phyloP scores from a whole-genome alignment of 306 rosid genomes.

The Lathyrus oleraceus region DNA sequence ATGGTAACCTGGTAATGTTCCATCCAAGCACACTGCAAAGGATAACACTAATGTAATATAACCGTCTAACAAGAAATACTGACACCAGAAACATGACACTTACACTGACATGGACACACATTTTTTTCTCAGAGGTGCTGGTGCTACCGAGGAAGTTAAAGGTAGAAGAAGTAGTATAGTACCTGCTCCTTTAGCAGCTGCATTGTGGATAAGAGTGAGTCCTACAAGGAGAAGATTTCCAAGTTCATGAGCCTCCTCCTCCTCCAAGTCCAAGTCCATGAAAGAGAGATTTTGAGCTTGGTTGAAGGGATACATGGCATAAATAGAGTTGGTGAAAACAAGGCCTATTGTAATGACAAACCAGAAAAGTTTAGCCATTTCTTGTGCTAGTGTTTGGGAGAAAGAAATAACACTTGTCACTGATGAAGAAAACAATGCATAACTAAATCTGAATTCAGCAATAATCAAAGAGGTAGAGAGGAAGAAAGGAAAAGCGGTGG shows the following conservation, averaged over 20 bases:
- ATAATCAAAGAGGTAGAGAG: too few species aligned
- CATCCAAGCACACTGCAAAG: slow-evolving; percentile 85
- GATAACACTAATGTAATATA: too few species aligned
- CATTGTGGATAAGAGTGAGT: slow-evolving; percentile 79
- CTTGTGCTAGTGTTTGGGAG: slow-evolving; percentile 3
- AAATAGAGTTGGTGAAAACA: slow-evolving; percentile 51
- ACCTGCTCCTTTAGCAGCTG: slow-evolving; percentile 87
- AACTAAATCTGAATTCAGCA: neutral
- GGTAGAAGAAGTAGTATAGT: neutral
- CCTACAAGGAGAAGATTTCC: slow-evolving; percentile 56
- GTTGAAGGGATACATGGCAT: slow-evolving; percentile 46
- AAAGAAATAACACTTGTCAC: neutral
- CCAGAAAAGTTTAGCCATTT: slow-evolving; percentile 52
- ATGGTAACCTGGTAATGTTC: slow-evolving; percentile 92
- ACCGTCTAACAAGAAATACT: neutral
- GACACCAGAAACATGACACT: neutral
- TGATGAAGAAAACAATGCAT: neutral
- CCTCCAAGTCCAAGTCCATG: slow-evolving; percentile 22
- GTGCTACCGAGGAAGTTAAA: neutral
- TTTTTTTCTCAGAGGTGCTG: too few species aligned
- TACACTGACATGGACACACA: too few species aligned
- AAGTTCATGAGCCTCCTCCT: slow-evolving; percentile 40
- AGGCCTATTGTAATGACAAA: slow-evolving; percentile 46
- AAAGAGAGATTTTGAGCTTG: slow-evolving; percentile 59
- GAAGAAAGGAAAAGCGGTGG: neutral